Evolutionary conservation across 2,329 filamentous ascomycete genomes (phyloP), one percentile per base, ranked within the genome.

Genomic region (Trichophyton schoenleinii): DNA sequence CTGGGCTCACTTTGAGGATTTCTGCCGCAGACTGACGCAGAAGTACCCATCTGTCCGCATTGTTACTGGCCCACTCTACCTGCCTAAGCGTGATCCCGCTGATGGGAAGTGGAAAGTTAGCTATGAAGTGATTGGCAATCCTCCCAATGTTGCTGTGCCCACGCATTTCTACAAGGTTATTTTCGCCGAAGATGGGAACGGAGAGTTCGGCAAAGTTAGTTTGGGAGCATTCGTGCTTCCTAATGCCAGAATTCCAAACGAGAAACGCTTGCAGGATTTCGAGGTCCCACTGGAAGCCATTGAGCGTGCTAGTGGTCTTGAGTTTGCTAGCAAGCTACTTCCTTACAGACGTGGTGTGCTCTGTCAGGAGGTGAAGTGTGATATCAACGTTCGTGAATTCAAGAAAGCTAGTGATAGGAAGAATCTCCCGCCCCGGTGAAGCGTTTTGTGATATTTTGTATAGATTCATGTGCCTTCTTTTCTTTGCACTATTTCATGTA

Each of bases 121-220:
- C 64, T 97, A 99, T 78, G 94, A 99, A 78, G 87, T 99, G 63
- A 96, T 99, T 68, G 94, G 94, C 44, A 87, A 81, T 71, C 94
- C 94, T 66, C 92, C 94, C 6, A 95, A 91, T 69, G 88, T 99
- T 61, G 91, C 94, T 28, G 94, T 99, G 60, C 94, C 94, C 2
- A 99, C 94, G 22, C 94, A 99, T 75, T 99, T 99, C 78, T 99
- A 96, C 83, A 99, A 99, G 79, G 90, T 99, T 70, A 94, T 99
- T 68, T 95, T 94, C 70, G 94, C 89, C 28, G 94, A 99, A 77
- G 90, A 96, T 70, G 88, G 87, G 2, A 77, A 75, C 1, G 74
- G 71, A 8, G 70, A 68, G 22, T 80, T 80, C 8, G 88, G 89
- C 18, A 87, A 87, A 65, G 94, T 99, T 38, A 90, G 91, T 36